phyloP scores from a whole-genome alignment of 1,139 yeast species.

The Suhomyces bokatorum region DNA sequence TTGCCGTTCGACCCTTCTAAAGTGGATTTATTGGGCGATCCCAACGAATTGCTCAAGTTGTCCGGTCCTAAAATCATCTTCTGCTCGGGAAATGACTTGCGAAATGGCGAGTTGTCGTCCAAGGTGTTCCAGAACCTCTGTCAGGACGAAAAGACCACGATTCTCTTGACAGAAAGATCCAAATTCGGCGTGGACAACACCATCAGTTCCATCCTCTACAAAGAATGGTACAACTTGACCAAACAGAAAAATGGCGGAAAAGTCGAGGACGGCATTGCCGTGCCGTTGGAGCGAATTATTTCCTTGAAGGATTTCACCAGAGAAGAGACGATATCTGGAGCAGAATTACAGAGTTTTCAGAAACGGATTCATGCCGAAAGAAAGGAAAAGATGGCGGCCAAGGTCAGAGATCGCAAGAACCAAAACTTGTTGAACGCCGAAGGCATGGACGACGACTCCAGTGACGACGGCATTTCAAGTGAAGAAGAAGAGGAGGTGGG shows the following conservation, averaged over 20 bases:
- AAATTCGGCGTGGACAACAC: slow-evolving; percentile 31
- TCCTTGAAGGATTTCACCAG: slow-evolving; percentile 35
- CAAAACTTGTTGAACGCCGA: slow-evolving; percentile 53
- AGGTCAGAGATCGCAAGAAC: slow-evolving; percentile 58
- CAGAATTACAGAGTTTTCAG: slow-evolving; percentile 51
- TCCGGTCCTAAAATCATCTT: slow-evolving; percentile 81
- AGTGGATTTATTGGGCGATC: slow-evolving; percentile 55
- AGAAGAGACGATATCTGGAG: slow-evolving; percentile 53
- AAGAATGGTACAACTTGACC: slow-evolving; percentile 55
- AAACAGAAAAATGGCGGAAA: slow-evolving; percentile 38
- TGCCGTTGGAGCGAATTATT: slow-evolving; percentile 47
- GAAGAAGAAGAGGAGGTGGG: slow-evolving; percentile 7
- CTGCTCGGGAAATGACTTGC: slow-evolving; percentile 72
- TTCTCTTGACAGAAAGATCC: slow-evolving; percentile 69
- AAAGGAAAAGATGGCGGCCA: slow-evolving; percentile 49
- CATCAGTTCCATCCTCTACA: slow-evolving; percentile 43
- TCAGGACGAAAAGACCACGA: slow-evolving; percentile 62
- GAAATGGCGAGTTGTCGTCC: slow-evolving; percentile 62
- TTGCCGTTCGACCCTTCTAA: slow-evolving; percentile 75
- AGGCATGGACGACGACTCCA: slow-evolving; percentile 35
- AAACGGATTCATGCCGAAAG: slow-evolving; percentile 44
- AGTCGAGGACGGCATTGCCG: slow-evolving; percentile 58
- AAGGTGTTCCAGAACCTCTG: slow-evolving; percentile 60
- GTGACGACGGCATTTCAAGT: slow-evolving; percentile 23
- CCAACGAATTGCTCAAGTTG: slow-evolving; percentile 55